Evolutionary conservation across 2,329 filamentous ascomycete species (phyloP).

Genomic region (Ophioceras dolichostomum): DNA sequence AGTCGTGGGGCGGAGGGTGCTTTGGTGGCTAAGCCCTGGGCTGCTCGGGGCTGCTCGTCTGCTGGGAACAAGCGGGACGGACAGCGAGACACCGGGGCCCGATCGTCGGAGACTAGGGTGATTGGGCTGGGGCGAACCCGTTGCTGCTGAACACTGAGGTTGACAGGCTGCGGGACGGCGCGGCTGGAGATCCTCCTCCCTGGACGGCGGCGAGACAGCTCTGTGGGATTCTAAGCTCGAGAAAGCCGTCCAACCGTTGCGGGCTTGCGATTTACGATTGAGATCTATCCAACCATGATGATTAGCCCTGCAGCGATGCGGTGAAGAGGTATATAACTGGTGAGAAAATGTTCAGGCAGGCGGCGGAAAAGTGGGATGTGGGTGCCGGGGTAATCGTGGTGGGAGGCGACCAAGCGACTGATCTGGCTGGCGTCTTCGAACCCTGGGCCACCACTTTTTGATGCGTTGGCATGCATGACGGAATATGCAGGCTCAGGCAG

Average conservation of each 20-base stretch:
- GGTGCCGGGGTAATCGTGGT: slow-evolving; percentile 15
- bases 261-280: slow-evolving; percentile 1
- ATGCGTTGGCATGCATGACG: slow-evolving; percentile 49
- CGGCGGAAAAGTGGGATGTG: slow-evolving; percentile 10
- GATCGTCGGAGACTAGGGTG: too few relatives aligned
- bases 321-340: slow-evolving; percentile 22
- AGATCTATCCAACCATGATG: slow-evolving; percentile 28
- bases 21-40: neutral
- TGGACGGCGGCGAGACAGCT: too few relatives aligned
- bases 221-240: too few relatives aligned
- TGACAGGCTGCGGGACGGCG: slow-evolving; percentile 2
- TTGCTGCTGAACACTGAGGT: too few relatives aligned
- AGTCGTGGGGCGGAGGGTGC: slow-evolving; percentile 22
- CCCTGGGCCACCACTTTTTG: slow-evolving; percentile 22
- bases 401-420: slow-evolving; percentile 10
- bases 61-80: too few relatives aligned
- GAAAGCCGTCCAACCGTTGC: neutral
- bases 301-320: slow-evolving; percentile 15
- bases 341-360: slow-evolving; percentile 14
- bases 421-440: slow-evolving; percentile 25
- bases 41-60: too few relatives aligned
- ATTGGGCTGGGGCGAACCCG: too few relatives aligned
- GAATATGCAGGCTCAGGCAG: slow-evolving; percentile 35
- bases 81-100: too few relatives aligned
- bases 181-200: too few relatives aligned